Percentiles rank a stretch among this genome's conserved stretches.
Conservation (phyloP, 768 basidiomycete genomes). For the Lanmaoa pseudosensibilis region DNA sequence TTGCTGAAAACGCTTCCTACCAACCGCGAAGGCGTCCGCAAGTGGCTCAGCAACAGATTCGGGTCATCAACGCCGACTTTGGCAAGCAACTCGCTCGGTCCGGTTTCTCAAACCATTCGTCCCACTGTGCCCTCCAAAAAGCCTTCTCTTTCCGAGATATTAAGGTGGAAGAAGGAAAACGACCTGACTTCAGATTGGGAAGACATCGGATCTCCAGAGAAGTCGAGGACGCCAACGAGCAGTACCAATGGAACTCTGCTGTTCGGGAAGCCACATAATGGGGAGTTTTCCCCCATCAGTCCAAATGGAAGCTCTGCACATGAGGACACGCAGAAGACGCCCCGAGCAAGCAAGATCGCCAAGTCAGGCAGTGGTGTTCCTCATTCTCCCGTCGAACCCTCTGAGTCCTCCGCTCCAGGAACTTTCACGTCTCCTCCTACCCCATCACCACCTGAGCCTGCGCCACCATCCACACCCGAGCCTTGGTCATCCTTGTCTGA, state of each 20-base stretch:
- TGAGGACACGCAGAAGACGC: slow-evolving; percentile 36
- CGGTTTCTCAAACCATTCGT: slow-evolving; percentile 34
- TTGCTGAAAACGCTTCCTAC: slow-evolving; percentile 57
- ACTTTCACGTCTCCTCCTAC: slow-evolving; percentile 39
- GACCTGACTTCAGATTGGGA: slow-evolving; percentile 67
- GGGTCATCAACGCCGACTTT: slow-evolving; percentile 44
- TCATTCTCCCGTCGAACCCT: slow-evolving; percentile 21
- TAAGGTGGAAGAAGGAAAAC: slow-evolving; percentile 54
- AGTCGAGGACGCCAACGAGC: slow-evolving; percentile 51
- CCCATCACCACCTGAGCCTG: slow-evolving; percentile 54
- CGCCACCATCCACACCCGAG: slow-evolving; percentile 69
- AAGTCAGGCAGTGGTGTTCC: slow-evolving; percentile 25
- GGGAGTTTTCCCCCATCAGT: slow-evolving; percentile 31
- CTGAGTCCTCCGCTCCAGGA: slow-evolving; percentile 21
- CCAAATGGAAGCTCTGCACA: slow-evolving; percentile 28
- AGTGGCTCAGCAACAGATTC: slow-evolving; percentile 70
- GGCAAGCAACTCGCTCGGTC: slow-evolving; percentile 36
- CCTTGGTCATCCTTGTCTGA: slow-evolving; percentile 76
- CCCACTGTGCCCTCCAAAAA: slow-evolving; percentile 53
- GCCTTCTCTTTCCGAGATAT: slow-evolving; percentile 65
- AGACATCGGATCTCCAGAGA: slow-evolving; percentile 47
- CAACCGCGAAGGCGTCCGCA: slow-evolving; percentile 75
- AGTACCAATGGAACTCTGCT: slow-evolving; percentile 38
- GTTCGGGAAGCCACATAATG: slow-evolving; percentile 26
- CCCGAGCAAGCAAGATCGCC: slow-evolving; percentile 36